Percentiles rank a stretch among this genome's conserved stretches.
These are phyloP conservation scores for Apiotrichum laibachii DNA, from an alignment of 1,284 basidiomycete genomes.

Conservation along the genomic window DNA sequence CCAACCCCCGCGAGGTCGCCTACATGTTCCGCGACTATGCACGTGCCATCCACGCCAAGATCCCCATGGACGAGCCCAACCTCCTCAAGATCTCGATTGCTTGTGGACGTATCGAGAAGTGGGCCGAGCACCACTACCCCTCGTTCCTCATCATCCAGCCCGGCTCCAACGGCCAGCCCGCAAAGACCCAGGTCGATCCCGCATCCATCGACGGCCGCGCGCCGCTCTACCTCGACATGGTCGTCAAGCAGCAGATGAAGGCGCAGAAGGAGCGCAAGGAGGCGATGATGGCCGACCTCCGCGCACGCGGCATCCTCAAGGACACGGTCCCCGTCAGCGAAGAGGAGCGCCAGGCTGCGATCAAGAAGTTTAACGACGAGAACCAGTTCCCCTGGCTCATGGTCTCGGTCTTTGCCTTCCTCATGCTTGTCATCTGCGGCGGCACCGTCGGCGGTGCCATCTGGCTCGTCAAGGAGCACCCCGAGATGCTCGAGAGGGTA, in stretches of 20 bases:
- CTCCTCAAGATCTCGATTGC: conserved; percentile 76
- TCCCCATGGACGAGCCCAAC: conserved; percentile 78
- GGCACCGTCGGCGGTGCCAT: background rate
- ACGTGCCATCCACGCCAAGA: conserved; percentile 76
- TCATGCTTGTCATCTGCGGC: conserved; percentile 6
- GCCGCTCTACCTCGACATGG: conserved; percentile 34
- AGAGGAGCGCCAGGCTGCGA: background rate
- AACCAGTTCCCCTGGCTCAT: conserved; percentile 10
- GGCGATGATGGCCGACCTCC: conserved; percentile 32
- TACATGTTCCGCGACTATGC: conserved; percentile 82
- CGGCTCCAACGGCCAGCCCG: conserved; percentile 39
- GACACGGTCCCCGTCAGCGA: background rate
- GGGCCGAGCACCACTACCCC: conserved; percentile 85
- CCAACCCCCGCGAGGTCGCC: conserved; percentile 88
- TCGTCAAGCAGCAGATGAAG: conserved; percentile 29
- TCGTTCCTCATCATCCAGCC: conserved; percentile 65
- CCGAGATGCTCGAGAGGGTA: background rate
- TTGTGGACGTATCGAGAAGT: conserved; percentile 85
- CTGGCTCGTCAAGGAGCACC: conserved; percentile 1
- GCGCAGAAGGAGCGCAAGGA: conserved; percentile 31
- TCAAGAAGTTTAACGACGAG: background rate
- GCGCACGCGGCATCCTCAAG: conserved; percentile 24
- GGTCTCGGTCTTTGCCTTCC: background rate
- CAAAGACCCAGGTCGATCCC: conserved; percentile 50
- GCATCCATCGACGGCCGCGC: conserved; percentile 60